Conservation (phyloP, 1,139 yeast genomes). For the Yamadazyma mexicana region DNA sequence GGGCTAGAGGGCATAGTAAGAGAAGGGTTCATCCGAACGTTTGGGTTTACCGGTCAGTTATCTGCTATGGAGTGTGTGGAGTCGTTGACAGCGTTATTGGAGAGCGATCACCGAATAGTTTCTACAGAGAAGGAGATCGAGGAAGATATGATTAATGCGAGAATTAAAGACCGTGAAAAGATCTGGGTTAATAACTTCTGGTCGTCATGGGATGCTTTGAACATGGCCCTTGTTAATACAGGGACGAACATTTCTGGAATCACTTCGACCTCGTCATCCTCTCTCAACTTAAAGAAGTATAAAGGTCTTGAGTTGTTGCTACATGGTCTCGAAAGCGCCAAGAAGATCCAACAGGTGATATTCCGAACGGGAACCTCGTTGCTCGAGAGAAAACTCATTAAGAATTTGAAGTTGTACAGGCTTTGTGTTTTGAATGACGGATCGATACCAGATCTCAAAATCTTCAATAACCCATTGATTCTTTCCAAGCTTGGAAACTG, state of each 20-base stretch:
- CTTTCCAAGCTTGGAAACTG: constrained; percentile 83
- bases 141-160: constrained; percentile 39
- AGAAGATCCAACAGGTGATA: constrained; percentile 76
- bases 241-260: constrained; percentile 15
- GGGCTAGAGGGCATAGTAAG: constrained; percentile 82
- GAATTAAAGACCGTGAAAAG: constrained; percentile 56
- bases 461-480: constrained; percentile 85
- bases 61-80: constrained; percentile 95
- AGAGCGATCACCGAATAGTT: constrained; percentile 48
- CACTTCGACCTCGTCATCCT: constrained; percentile 3
- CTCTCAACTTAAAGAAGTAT: constrained; percentile 26
- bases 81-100: constrained; percentile 80
- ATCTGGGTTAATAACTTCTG: constrained; percentile 89
- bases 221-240: constrained; percentile 34
- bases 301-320: constrained; percentile 58
- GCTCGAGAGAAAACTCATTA: constrained; percentile 76
- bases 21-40: constrained; percentile 83
- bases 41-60: constrained; percentile 82
- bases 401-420: constrained; percentile 77
- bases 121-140: constrained; percentile 16
- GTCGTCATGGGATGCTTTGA: constrained; percentile 92
- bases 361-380: constrained; percentile 88
- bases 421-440: constrained; percentile 87
- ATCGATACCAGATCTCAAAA: constrained; percentile 67
- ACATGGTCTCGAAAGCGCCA: constrained; percentile 79